These are phyloP conservation scores for Phytophthora parvispora DNA, from an alignment of 352 stramenopile genomes.

Conservation along the genomic window DNA sequence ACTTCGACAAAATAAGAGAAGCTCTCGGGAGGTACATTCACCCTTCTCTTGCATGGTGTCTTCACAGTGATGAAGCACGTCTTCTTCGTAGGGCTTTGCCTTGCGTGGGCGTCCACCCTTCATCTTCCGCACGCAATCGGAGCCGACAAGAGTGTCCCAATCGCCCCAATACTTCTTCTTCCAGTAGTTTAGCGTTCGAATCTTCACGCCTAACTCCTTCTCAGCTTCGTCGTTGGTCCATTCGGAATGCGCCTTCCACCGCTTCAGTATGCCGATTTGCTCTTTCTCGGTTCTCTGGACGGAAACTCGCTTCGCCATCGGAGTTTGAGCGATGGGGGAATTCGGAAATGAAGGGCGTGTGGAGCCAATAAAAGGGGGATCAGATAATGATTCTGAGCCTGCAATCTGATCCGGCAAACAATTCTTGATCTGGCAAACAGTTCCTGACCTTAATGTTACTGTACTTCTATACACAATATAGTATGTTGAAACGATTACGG, in stretches of 20 bases:
- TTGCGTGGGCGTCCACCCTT: not conserved
- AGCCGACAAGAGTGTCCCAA: not conserved
- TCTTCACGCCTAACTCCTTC: not conserved
- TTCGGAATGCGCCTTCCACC: not conserved
- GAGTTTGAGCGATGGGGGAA: not conserved
- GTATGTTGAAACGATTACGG: not conserved
- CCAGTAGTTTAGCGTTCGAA: not conserved
- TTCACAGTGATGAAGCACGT: not conserved
- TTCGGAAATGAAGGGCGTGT: not conserved
- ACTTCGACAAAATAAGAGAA: not conserved
- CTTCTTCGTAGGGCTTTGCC: not conserved
- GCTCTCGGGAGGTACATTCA: not conserved
- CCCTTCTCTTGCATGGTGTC: not conserved
- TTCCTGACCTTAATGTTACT: not conserved
- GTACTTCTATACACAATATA: not conserved
- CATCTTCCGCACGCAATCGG: not conserved
- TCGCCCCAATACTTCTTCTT: not conserved
- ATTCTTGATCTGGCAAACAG: not conserved
- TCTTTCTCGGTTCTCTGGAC: not conserved
- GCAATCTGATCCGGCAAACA: not conserved
- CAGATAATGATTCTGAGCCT: not conserved
- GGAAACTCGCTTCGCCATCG: not conserved
- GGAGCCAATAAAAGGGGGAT: not conserved
- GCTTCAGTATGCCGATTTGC: not conserved
- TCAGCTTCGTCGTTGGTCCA: not conserved